These are phyloP conservation scores for Ustilago hordei DNA, from an alignment of 1,284 basidiomycete genomes.

Conservation along the genomic window DNA sequence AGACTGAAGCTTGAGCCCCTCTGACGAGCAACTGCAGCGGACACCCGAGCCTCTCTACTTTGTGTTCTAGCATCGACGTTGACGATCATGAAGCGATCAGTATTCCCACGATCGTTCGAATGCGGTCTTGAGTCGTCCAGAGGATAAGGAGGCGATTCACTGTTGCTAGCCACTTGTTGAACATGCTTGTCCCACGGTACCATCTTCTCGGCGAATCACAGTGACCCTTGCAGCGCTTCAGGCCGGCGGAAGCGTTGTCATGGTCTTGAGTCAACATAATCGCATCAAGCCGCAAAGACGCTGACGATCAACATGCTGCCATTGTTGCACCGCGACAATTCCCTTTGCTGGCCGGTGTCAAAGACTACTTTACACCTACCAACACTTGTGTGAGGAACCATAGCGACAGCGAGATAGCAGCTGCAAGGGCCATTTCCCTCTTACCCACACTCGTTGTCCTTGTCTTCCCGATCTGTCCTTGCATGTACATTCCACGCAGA, in stretches of 20 bases:
- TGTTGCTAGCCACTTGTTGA: background rate
- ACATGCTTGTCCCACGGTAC: background rate
- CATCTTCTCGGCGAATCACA: background rate
- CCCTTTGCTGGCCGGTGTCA: too few relatives aligned
- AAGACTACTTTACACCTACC: too few relatives aligned
- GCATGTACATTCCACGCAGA: background rate
- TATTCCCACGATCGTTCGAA: background rate
- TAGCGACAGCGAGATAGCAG: background rate
- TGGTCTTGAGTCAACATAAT: background rate
- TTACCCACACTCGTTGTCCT: conserved; percentile 3
- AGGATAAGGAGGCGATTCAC: too few relatives aligned
- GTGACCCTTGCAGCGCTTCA: conserved; percentile 5
- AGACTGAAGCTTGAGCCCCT: background rate
- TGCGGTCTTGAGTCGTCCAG: background rate
- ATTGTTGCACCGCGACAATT: background rate
- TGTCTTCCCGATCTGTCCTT: background rate
- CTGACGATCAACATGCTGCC: too few relatives aligned
- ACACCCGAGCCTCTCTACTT: background rate
- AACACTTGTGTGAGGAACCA: background rate
- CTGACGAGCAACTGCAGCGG: background rate
- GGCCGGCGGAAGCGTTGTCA: conserved; percentile 6
- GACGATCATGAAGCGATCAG: background rate
- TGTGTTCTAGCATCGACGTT: too few relatives aligned
- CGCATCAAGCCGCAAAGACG: background rate
- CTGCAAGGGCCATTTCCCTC: conserved; percentile 3